A percentile compares a stretch with the other conserved stretches of the same genome.
phyloP scores from a whole-genome alignment of 352 stramenopile species.

The Phytophthora sojae region DNA sequence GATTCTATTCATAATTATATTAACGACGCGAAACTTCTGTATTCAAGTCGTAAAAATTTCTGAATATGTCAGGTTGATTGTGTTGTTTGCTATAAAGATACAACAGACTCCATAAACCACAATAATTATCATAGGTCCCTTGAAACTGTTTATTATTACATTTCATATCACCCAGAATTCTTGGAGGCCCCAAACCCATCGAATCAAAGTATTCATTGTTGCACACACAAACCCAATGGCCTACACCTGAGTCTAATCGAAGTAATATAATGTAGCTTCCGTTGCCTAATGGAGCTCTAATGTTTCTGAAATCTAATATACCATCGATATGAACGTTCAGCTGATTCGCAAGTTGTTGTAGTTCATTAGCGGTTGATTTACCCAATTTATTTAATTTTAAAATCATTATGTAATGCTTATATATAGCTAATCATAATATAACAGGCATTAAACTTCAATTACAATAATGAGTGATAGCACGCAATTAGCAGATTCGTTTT shows the following conservation, averaged over 20 bases:
- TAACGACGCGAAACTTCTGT: not conserved
- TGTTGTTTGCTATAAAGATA: constrained; percentile 1
- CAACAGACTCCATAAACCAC: not conserved
- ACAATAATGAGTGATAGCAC: constrained; percentile 21
- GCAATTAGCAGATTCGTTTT: constrained; percentile 18
- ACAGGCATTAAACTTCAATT: not conserved
- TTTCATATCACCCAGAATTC: not conserved
- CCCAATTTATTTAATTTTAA: constrained; percentile 1
- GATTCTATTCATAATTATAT: constrained; percentile 1
- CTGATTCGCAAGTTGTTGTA: not conserved
- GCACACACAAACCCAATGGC: constrained; percentile 1
- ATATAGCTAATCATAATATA: constrained; percentile 3
- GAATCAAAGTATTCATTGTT: constrained; percentile 4
- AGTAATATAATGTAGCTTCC: constrained; percentile 2
- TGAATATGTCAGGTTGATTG: not conserved
- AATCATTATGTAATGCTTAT: constrained; percentile 1
- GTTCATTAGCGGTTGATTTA: not conserved
- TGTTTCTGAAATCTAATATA: not conserved
- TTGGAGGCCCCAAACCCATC: not conserved
- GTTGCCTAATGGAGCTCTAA: not conserved
- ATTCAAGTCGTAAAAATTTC: not conserved
- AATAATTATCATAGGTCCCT: not conserved
- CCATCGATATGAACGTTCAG: not conserved
- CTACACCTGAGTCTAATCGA: constrained; percentile 1
- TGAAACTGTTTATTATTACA: not conserved